Conservation (phyloP, 1,284 basidiomycete species). For the Chalciporus sp. region DNA sequence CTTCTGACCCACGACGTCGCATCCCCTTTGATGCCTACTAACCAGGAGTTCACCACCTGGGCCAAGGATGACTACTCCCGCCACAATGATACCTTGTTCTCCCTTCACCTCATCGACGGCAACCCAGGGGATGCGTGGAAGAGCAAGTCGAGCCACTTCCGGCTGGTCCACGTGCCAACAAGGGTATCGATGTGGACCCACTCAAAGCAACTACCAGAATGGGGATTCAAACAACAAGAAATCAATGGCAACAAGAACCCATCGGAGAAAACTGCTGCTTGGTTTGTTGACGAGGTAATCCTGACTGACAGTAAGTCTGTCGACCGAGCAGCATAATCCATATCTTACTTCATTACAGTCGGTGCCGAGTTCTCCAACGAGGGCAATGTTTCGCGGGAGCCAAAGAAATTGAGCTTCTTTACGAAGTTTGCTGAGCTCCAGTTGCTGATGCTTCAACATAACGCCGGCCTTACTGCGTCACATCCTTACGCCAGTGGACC, state of each 20-base stretch:
- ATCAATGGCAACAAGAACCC: conserved; percentile 97
- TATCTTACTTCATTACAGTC: conserved; percentile 11
- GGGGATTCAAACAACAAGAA: conserved; percentile 97
- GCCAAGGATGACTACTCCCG: conserved; percentile 70
- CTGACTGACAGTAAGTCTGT: conserved; percentile 63
- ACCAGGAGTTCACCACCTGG: conserved; percentile 97
- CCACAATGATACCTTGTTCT: conserved; percentile 88
- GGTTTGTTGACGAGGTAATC: conserved; percentile 88
- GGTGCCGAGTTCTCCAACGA: conserved; percentile 18
- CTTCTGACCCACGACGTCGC: conserved; percentile 98
- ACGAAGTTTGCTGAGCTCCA: conserved; percentile 95
- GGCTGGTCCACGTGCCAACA: conserved; percentile 86
- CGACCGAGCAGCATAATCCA: background rate
- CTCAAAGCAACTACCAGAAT: conserved; percentile 83
- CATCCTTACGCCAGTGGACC: conserved; percentile 96
- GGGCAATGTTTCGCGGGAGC: conserved; percentile 56
- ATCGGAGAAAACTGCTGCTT: conserved; percentile 80
- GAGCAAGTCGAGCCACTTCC: conserved; percentile 91
- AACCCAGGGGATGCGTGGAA: conserved; percentile 82
- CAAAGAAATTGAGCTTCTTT: conserved; percentile 89
- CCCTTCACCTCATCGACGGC: conserved; percentile 71
- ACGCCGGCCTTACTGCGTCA: conserved; percentile 90
- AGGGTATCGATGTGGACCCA: conserved; percentile 96
- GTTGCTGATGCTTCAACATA: conserved; percentile 95
- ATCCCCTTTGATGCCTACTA: conserved; percentile 95